Conservation (phyloP, 768 basidiomycete species). For the Ramaria rubella region DNA sequence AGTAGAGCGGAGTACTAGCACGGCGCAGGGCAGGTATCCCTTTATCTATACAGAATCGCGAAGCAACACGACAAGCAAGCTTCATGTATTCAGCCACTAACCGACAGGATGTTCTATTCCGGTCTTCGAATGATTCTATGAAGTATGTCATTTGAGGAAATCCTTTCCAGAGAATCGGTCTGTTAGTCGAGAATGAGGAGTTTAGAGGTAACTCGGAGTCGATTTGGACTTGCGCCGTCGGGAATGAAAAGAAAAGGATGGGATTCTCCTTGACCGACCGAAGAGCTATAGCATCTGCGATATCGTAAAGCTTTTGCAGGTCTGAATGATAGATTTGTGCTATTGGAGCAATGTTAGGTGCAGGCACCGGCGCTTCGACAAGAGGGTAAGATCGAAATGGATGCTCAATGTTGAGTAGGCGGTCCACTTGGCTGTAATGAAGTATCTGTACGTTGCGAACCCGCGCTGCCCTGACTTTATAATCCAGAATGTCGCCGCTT, state of each 20-base stretch:
- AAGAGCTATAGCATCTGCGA: constrained; percentile 14
- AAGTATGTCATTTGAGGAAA: constrained; percentile 47
- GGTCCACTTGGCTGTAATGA: constrained; percentile 66
- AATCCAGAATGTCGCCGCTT: constrained; percentile 61
- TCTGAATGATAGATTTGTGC: constrained; percentile 15
- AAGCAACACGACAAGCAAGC: constrained; percentile 67
- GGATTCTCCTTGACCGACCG: constrained; percentile 16
- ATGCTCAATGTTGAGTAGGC: constrained; percentile 29
- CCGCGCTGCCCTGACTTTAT: constrained; percentile 62
- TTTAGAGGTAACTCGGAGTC: constrained; percentile 28
- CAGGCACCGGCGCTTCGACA: background rate
- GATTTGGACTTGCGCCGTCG: constrained; percentile 24
- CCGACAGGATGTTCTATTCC: constrained; percentile 38
- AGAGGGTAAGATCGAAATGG: constrained; percentile 2
- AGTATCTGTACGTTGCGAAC: constrained; percentile 59
- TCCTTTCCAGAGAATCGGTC: constrained; percentile 30
- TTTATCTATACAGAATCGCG: constrained; percentile 57
- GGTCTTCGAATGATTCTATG: constrained; percentile 25
- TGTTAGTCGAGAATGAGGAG: constrained; percentile 8
- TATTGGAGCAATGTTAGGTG: background rate
- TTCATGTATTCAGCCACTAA: constrained; percentile 82
- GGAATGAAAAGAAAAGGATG: constrained; percentile 19
- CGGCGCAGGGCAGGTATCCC: constrained; percentile 63
- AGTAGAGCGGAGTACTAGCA: constrained; percentile 27
- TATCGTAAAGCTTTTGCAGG: constrained; percentile 27